Evolutionary conservation across 768 basidiomycete genomes (phyloP).

Genomic region (Tulasnella sp.): DNA sequence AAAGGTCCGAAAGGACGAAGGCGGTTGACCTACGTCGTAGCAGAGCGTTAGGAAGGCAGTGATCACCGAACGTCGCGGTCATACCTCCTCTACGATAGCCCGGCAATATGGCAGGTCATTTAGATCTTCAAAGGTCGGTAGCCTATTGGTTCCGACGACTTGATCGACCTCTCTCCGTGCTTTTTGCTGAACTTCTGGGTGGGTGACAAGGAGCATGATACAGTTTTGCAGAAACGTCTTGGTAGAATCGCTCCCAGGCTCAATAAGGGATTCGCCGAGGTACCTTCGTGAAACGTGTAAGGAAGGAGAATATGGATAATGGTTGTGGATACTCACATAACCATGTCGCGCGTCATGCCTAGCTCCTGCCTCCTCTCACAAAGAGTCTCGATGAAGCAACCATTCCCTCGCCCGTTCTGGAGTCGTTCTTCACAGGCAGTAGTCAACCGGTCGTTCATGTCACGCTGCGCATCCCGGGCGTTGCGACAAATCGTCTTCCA

Average conservation of each 20-base stretch:
- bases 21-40: background rate
- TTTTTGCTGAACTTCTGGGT: constrained; percentile 37
- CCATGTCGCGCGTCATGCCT: constrained; percentile 23
- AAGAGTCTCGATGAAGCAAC: constrained; percentile 28
- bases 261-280: constrained; percentile 25
- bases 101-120: constrained; percentile 38
- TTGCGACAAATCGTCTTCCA: constrained; percentile 27
- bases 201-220: constrained; percentile 19
- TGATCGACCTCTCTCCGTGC: constrained; percentile 43
- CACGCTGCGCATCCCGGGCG: constrained; percentile 23
- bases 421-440: constrained; percentile 23
- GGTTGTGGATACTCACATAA: constrained; percentile 3
- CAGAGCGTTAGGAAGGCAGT: background rate
- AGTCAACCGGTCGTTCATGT: constrained; percentile 25
- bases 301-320: too few relatives aligned
- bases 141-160: constrained; percentile 30
- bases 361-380: constrained; percentile 21
- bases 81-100: constrained; percentile 35
- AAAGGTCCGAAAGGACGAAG: constrained; percentile 32
- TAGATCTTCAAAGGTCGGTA: constrained; percentile 33
- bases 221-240: constrained; percentile 3
- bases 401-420: constrained; percentile 23
- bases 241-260: constrained; percentile 27
- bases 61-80: constrained; percentile 23
- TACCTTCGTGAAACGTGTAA: constrained; percentile 20